Evolutionary conservation across 495 filamentous ascomycete species (phyloP).

Genomic region (Penicillium bialowiezense): DNA sequence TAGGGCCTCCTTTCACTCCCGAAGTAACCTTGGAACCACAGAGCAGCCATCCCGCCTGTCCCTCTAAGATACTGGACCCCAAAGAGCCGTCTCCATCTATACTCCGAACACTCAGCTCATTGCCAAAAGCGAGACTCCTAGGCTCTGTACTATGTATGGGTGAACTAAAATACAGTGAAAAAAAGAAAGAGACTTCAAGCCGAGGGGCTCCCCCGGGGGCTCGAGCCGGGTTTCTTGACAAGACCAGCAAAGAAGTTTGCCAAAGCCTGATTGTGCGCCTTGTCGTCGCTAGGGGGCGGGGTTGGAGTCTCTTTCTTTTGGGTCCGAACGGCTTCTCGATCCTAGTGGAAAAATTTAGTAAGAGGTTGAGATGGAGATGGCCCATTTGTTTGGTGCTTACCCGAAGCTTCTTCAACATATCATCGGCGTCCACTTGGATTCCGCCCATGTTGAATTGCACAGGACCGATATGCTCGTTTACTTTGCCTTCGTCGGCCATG

Average conservation of each 20-base stretch:
- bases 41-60: constrained; percentile 4
- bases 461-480: constrained; percentile 88
- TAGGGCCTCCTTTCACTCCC: constrained; percentile 7
- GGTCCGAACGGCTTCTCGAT: constrained; percentile 54
- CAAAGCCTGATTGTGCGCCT: constrained; percentile 64
- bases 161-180: constrained; percentile 33
- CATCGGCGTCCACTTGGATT: constrained; percentile 94
- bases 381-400: constrained; percentile 43
- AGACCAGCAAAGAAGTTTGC: constrained; percentile 66
- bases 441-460: constrained; percentile 98
- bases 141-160: constrained; percentile 33
- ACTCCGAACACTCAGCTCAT: constrained; percentile 25
- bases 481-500: constrained; percentile 53
- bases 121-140: constrained; percentile 28
- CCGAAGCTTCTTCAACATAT: constrained; percentile 86
- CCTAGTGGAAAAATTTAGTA: constrained; percentile 30
- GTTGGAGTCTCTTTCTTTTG: constrained; percentile 40
- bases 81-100: constrained; percentile 2
- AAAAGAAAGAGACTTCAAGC: constrained; percentile 22
- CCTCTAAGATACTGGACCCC: background rate
- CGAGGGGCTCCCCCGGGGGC: constrained; percentile 43
- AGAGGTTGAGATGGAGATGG: background rate
- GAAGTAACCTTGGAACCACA: constrained; percentile 11
- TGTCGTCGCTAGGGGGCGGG: constrained; percentile 52
- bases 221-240: constrained; percentile 54